Evolutionary conservation across 495 filamentous ascomycete species (phyloP).

Genomic region (Margaritispora aquatica): DNA sequence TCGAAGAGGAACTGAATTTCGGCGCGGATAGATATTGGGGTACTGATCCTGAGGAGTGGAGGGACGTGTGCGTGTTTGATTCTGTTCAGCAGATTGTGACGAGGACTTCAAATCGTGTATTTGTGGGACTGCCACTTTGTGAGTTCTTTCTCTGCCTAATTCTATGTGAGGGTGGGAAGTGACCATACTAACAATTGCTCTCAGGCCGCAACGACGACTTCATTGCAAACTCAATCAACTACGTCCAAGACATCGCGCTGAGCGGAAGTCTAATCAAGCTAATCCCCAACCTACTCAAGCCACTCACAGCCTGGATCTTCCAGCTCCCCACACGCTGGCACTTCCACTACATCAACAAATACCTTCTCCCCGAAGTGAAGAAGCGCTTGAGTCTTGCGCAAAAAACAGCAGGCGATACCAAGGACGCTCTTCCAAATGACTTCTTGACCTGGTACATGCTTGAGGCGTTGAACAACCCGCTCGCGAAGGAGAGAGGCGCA

Average conservation of each 20-base stretch:
- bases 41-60: conserved; percentile 25
- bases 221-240: conserved; percentile 33
- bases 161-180: too few relatives aligned
- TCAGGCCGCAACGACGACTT: conserved; percentile 38
- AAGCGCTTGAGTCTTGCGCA: neutral
- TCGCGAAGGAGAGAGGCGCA: conserved; percentile 23
- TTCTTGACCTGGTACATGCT: conserved; percentile 32
- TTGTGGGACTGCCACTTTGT: conserved; percentile 49
- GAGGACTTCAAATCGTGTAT: conserved; percentile 48
- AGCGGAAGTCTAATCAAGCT: conserved; percentile 28
- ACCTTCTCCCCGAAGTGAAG: conserved; percentile 26
- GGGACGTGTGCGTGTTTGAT: conserved; percentile 35
- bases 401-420: neutral
- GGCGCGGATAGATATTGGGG: conserved; percentile 32
- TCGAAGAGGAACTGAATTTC: conserved; percentile 35
- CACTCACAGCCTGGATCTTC: conserved; percentile 29
- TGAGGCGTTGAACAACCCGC: conserved; percentile 24
- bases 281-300: conserved; percentile 31
- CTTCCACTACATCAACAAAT: conserved; percentile 24
- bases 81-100: conserved; percentile 39
- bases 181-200: conserved; percentile 25
- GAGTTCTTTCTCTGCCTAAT: conserved; percentile 15
- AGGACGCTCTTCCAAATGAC: conserved; percentile 23
- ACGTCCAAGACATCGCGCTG: conserved; percentile 32
- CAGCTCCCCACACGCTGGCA: conserved; percentile 32